Evolutionary conservation across 768 basidiomycete genomes (phyloP).

Genomic region (Rhodotorula diobovata): DNA sequence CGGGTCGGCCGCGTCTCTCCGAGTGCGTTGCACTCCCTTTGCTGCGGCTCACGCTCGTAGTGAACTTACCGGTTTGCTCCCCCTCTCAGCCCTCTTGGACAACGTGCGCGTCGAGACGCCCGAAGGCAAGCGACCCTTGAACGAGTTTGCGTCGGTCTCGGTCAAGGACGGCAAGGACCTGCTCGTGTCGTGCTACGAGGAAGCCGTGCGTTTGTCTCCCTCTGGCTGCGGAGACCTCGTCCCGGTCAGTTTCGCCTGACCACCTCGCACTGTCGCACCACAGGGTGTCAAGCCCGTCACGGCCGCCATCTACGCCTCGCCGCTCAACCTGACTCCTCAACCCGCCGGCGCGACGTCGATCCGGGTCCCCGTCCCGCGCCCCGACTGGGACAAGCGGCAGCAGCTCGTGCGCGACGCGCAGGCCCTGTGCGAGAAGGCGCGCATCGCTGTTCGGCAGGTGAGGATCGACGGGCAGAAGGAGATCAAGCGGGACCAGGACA

Average conservation of each 20-base stretch:
- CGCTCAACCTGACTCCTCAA: conserved; percentile 31
- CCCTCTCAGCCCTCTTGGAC: conserved; percentile 18
- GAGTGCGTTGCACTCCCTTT: conserved; percentile 2
- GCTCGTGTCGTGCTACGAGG: conserved; percentile 34
- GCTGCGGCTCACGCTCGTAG: not conserved
- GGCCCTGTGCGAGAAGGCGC: conserved; percentile 30
- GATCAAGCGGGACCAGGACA: conserved; percentile 35
- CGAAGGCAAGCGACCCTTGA: conserved; percentile 32
- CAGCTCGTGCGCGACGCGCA: conserved; percentile 30
- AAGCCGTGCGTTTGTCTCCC: conserved; percentile 12
- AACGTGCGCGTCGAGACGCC: conserved; percentile 26
- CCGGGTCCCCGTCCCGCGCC: conserved; percentile 26
- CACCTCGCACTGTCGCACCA: not conserved
- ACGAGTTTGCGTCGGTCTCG: conserved; percentile 34
- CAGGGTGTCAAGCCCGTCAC: conserved; percentile 32
- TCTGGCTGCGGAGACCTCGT: too few relatives aligned
- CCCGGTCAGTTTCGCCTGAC: not conserved
- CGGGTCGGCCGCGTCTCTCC: conserved; percentile 31
- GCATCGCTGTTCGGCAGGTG: conserved; percentile 20
- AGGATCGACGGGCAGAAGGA: conserved; percentile 38
- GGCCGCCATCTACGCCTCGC: conserved; percentile 35
- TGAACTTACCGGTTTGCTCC: not conserved
- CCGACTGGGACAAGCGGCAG: conserved; percentile 35
- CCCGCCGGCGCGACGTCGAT: conserved; percentile 18
- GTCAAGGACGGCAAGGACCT: conserved; percentile 39